Base-by-base conservation (phyloP, 305 asterid species). In the Andrographis paniculata region DNA sequence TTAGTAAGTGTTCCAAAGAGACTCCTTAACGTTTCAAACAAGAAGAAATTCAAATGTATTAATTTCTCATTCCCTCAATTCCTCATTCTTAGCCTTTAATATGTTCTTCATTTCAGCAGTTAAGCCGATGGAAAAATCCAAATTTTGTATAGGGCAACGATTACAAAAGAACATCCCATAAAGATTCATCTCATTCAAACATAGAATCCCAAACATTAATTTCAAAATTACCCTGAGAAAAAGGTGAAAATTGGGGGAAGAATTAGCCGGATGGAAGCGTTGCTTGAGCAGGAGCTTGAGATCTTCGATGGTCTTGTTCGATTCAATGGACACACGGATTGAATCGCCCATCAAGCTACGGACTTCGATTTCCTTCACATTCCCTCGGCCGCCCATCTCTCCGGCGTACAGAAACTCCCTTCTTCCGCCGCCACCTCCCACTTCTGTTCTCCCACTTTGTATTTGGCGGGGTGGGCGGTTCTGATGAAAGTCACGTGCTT, bases 331-430 rank as follows among this genome's bases (percentile, higher is more conserved):
- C 36, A 81, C 60, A 19, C 45, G 20, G 22, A 80, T 49, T 12
- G 94, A 80, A 64, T 86, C 96, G 5, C 99, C 96, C 13, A 59
- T 63, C 56, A 91, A 67, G 67, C 87, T 73, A 36, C 92, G 91
- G 14, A 86, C 79, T 68, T 86, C 72, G 31, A 89, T 64, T 65
- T 63, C 74, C 35, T 12, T 54, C 50, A 20, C 62, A 19, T 31
- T 28, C 35, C 56, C 67, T 44, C 52, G 56, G 54, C 47, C 61
- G 36, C 42, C 64, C 77, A 74, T 74, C n/a, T n/a, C n/a, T n/a
- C n/a, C n/a, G n/a, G n/a, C n/a, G n/a, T n/a, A n/a, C n/a, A n/a
- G n/a, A n/a, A n/a, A n/a, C n/a, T n/a, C n/a, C n/a, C n/a, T n/a
- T n/a, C n/a, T n/a, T n/a, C n/a, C n/a, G n/a, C n/a, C n/a, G n/a